Conservation (phyloP, 352 stramenopile species). For the Globisporangium takayamanum region DNA sequence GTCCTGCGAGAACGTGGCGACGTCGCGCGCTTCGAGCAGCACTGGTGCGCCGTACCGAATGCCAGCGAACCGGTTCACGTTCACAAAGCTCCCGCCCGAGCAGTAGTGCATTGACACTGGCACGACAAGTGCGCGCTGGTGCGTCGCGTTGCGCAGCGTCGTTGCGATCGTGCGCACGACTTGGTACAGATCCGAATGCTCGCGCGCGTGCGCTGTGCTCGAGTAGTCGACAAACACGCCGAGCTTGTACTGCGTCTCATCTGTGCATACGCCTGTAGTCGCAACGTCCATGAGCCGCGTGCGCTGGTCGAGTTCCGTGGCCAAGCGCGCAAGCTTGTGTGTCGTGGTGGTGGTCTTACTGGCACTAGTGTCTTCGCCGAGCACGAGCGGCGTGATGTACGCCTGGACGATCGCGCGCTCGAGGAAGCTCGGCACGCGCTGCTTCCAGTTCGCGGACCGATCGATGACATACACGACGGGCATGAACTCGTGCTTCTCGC, state of each 20-base stretch:
- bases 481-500: slow-evolving; percentile 75
- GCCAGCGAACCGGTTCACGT: slow-evolving; percentile 41
- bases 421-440: slow-evolving; percentile 38
- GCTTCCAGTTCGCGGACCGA: slow-evolving; percentile 40
- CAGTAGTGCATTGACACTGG: slow-evolving; percentile 64
- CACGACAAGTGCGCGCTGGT: slow-evolving; percentile 45
- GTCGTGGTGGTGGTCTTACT: slow-evolving; percentile 12
- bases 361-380: background rate
- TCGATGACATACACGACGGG: slow-evolving; percentile 67
- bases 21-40: slow-evolving; percentile 50
- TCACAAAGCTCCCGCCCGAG: slow-evolving; percentile 34
- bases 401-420: slow-evolving; percentile 49
- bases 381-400: slow-evolving; percentile 50
- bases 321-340: slow-evolving; percentile 27
- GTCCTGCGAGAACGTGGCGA: slow-evolving; percentile 52
- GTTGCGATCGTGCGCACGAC: slow-evolving; percentile 47
- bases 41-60: slow-evolving; percentile 60
- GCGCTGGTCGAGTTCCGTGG: slow-evolving; percentile 26
- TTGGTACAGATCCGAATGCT: slow-evolving; percentile 44
- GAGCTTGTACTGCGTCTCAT: slow-evolving; percentile 59
- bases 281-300: slow-evolving; percentile 41
- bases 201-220: background rate
- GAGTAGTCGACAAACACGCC: slow-evolving; percentile 50
- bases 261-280: slow-evolving; percentile 22
- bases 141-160: slow-evolving; percentile 30